Percentiles rank a stretch among this genome's conserved stretches.
These are phyloP conservation scores for Linderniella brevidens DNA, from an alignment of 257 asterid species.

Conservation along the genomic window DNA sequence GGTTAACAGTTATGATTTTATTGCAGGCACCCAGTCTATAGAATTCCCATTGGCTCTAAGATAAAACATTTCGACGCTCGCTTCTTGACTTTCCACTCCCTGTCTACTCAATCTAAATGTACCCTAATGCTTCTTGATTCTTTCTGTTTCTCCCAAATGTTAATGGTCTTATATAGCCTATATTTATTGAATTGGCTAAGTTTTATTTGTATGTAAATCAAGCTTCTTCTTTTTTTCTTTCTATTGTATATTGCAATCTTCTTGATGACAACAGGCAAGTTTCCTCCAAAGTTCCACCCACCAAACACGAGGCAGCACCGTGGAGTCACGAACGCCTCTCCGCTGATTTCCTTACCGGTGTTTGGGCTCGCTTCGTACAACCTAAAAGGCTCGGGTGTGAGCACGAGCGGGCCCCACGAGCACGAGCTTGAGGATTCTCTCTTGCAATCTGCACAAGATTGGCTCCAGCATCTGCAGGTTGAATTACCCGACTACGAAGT, in stretches of 20 bases:
- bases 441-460: conserved; percentile 39
- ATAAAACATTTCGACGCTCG: conserved; percentile 36
- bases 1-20: no score
- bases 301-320: conserved; percentile 18
- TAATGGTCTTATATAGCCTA: no score
- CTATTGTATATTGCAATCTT: not conserved
- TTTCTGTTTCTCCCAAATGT: conserved; percentile 1
- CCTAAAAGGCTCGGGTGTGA: conserved; percentile 40
- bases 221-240: no score
- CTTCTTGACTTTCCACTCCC: conserved; percentile 16
- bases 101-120: conserved; percentile 46
- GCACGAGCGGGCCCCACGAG: conserved; percentile 47
- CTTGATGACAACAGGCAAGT: conserved; percentile 18
- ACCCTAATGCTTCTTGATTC: conserved; percentile 11
- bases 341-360: conserved; percentile 47
- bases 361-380: conserved; percentile 76
- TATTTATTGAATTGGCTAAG: no score
- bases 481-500: conserved; percentile 50
- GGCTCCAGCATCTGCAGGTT: conserved; percentile 41
- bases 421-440: conserved; percentile 47
- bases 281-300: conserved; percentile 20
- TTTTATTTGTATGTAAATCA: no score
- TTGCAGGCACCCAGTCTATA: conserved; percentile 63
- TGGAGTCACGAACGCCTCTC: conserved; percentile 20
- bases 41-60: conserved; percentile 37